Evolutionary conservation across 306 rosid species (phyloP), one percentile per base, ranked within the genome.

Genomic region (Comarum palustre): DNA sequence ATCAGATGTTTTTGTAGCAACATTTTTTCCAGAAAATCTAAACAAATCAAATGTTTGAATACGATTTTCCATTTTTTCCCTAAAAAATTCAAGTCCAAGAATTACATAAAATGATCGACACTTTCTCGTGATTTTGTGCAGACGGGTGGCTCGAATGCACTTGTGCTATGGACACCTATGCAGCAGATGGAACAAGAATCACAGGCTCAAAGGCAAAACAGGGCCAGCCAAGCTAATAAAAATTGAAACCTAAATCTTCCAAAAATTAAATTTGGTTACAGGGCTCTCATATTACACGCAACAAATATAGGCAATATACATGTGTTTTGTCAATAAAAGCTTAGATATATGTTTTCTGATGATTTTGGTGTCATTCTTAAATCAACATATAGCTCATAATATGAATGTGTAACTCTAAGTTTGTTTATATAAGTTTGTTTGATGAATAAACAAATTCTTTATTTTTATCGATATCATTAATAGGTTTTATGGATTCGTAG

Each of bases 101-200:
- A 14, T 59, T 59, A 20, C 20, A 29, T 58, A 61, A 62, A 54
- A 61, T n/a, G 38, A 14, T 51, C 51, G 79, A 62, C 73, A 77
- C 81, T 57, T 73, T 77, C 75, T 67, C 66, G 57, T 31, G 73
- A 52, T 13, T 17, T 0, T 43, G 22, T 45, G 45, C 8, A 38
- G 52, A 77, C 81, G 69, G 69, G 68, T 77, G 81, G 34, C 69
- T 14, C 5, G 17, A 43, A 16, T 19, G 20, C 46, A 32, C 15
- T 38, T 69, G 48, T 5, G 0, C 38, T 7, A 61, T 43, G 68
- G 81, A 77, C 79, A 81, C 84, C 29, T 77, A 58, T 5, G 78
- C 84, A 75, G 41, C 41, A 31, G 19, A 19, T 3, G 64, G 64
- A 58, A 32, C 67, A 17, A 61, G 67, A 61, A 61, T 63, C 68